Evolutionary conservation across 805 yeast species (phyloP).

Genomic region (Blastobotrys peoriensis): DNA sequence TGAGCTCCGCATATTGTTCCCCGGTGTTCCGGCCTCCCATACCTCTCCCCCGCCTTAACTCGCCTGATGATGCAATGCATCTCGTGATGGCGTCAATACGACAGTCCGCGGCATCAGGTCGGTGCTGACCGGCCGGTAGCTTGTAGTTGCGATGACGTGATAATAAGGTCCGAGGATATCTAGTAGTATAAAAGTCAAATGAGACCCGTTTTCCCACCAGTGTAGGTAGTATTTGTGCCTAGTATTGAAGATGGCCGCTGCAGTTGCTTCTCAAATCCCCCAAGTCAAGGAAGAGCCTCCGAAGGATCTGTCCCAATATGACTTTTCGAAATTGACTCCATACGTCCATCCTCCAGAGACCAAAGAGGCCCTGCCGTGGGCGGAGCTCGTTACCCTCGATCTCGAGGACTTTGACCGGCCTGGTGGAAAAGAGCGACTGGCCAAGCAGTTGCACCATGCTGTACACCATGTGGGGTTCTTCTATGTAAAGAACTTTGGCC

Average conservation of each 20-base stretch:
- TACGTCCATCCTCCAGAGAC: constrained; percentile 9
- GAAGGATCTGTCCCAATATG: not conserved
- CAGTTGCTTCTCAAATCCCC: not conserved
- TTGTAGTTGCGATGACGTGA: too few species aligned
- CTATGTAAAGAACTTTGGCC: constrained; percentile 9
- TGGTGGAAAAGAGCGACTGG: constrained; percentile 6
- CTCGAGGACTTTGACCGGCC: constrained; percentile 4
- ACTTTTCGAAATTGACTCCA: constrained; percentile 1
- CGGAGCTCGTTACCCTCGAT: constrained; percentile 7
- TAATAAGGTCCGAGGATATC: too few species aligned
- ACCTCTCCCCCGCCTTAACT: too few species aligned
- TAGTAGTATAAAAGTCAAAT: too few species aligned
- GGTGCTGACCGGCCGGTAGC: too few species aligned
- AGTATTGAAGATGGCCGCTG: not conserved
- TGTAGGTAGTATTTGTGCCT: too few species aligned
- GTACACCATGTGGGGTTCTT: constrained; percentile 10
- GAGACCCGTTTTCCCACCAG: too few species aligned
- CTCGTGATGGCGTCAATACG: too few species aligned
- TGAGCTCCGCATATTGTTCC: too few species aligned
- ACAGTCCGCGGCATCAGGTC: too few species aligned
- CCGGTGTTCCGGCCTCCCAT: too few species aligned
- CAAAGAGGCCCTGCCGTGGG: constrained; percentile 6
- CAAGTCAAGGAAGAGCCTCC: not conserved
- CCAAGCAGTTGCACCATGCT: constrained; percentile 7
- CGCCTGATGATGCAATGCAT: too few species aligned